Base-by-base conservation (phyloP, 441 rosid genomes). In the Eugenia klotzschiana region DNA sequence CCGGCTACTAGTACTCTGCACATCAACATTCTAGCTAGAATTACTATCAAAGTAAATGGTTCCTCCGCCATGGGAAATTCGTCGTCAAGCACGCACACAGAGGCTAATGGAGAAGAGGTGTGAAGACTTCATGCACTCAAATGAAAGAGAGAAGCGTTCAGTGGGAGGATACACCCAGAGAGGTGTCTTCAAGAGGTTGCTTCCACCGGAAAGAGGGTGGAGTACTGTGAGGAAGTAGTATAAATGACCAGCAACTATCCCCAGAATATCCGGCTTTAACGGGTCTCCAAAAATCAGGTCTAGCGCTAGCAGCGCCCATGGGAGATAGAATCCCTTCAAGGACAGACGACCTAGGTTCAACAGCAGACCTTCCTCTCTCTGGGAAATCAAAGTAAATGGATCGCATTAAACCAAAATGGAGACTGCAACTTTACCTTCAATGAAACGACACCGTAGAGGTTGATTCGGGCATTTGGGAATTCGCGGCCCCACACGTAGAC, bases 271-370 rank as follows among this genome's bases (percentile, higher is more conserved):
- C 12, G 98, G 95, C 92, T 27, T 88, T 82, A 96, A 84, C 13
- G 89, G 85, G 41, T 81, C 1, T 43, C 98, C 96, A 79, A 93
- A 84, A 12, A 93, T 87, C 87, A 93, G 82, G 55, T 93, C 93
- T 53, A 93, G 85, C 14, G 91, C 96, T 52, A 93, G 87, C 91
- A 92, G 82, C 80, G 91, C 92, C 94, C 93, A 93, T 5, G 96
- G 96, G 64, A 92, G 93, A 85, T 91, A 93, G 85, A 92, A 92
- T 33, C 92, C 96, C 94, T 92, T 82, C 58, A 79, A 5, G 9
- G 7, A 26, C 33, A 49, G n/a, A 72, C 25, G 25, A 52, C 15
- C 51, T 15, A 37, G 77, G 43, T 69, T 69, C 46, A 69, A 22
- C 46, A 20, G 4, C 46, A 22, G 4, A 37, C 46, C 11, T 33